Percentiles rank a stretch among this genome's conserved stretches.
phyloP scores from a whole-genome alignment of 768 basidiomycete species.

The Tephrocybe sp. region DNA sequence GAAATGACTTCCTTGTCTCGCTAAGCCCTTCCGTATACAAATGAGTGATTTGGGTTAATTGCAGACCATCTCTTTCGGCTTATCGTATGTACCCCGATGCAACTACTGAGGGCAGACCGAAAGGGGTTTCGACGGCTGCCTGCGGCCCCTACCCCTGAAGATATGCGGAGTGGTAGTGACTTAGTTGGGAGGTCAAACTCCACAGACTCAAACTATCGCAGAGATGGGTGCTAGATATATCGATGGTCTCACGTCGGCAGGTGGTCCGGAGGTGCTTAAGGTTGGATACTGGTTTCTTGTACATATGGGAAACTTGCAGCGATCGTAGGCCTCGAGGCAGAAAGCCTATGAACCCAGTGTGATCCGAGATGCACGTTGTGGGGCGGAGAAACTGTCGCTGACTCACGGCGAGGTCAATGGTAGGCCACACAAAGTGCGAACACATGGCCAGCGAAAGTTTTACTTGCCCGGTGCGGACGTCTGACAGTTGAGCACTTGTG shows the following conservation, averaged over 20 bases:
- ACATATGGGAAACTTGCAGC: not conserved
- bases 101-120: too few species aligned
- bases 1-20: not conserved
- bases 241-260: not conserved
- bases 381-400: not conserved
- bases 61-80: too few species aligned
- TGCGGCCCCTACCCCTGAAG: too few species aligned
- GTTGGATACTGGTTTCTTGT: too few species aligned
- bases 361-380: slow-evolving; percentile 15
- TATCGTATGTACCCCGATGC: too few species aligned
- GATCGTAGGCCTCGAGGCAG: not conserved
- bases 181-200: not conserved
- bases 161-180: too few species aligned
- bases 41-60: too few species aligned
- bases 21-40: not conserved
- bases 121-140: too few species aligned
- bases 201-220: too few species aligned
- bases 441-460: slow-evolving; percentile 1
- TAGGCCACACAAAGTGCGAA: slow-evolving; percentile 13
- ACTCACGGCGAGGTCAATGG: not conserved
- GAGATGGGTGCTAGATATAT: not conserved
- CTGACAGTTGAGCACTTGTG: not conserved
- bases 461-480: not conserved
- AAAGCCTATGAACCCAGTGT: not conserved
- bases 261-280: too few species aligned